Evolutionary conservation across 495 filamentous ascomycete species (phyloP).

Genomic region (Alectoria sarmentosa): DNA sequence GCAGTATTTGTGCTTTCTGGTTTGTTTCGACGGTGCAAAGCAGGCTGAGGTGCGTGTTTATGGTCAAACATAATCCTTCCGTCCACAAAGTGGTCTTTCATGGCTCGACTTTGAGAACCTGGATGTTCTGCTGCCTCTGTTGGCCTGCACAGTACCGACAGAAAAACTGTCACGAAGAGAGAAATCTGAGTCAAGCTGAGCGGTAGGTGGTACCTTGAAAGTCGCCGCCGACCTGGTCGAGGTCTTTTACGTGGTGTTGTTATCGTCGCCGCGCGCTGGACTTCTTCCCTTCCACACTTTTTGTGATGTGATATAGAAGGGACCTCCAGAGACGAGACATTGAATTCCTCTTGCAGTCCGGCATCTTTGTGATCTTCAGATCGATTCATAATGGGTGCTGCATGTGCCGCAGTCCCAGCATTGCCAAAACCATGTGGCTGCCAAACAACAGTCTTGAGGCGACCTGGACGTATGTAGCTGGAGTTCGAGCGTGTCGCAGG

Average conservation of each 20-base stretch:
- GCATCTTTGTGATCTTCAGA: not conserved
- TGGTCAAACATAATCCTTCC: conserved; percentile 14
- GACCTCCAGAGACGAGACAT: not conserved
- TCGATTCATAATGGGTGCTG: conserved; percentile 7
- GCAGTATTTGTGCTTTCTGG: conserved; percentile 8
- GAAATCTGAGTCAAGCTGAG: not conserved
- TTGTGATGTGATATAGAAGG: not conserved
- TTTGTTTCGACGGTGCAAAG: conserved; percentile 9
- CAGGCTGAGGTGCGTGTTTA: not conserved
- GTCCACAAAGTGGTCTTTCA: not conserved
- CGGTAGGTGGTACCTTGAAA: conserved; percentile 1
- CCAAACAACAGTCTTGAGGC: conserved; percentile 8
- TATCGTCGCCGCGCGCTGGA: conserved; percentile 10
- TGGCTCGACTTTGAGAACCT: not conserved
- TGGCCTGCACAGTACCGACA: conserved; percentile 12
- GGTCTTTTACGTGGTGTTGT: not conserved
- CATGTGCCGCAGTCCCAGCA: conserved; percentile 9
- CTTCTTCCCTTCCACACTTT: too few species aligned
- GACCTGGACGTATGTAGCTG: not conserved
- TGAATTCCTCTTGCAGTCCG: not conserved
- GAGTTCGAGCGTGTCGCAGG: not conserved
- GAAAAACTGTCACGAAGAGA: conserved; percentile 3
- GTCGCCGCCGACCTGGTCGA: conserved; percentile 15
- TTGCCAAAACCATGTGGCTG: conserved; percentile 12
- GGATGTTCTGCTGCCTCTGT: conserved; percentile 3